Evolutionary conservation across 371 early-diverging fungal genomes (phyloP).

Genomic region (Racocetra persica): DNA sequence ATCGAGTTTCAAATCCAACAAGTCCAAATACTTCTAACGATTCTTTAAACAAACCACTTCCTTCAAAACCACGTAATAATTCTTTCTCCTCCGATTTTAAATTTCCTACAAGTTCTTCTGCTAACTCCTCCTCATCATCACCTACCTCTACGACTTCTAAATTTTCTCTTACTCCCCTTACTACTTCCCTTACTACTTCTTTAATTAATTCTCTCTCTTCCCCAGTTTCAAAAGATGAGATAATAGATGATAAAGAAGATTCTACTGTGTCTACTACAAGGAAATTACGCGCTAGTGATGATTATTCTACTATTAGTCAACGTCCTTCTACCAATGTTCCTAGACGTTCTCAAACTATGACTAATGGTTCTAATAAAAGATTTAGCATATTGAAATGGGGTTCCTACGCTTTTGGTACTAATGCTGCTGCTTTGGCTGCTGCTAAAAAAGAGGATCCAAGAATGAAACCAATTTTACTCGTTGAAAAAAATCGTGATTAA

Average conservation of each 20-base stretch:
- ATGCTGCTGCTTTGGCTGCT: neutral
- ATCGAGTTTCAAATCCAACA: neutral
- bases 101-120: too few relatives aligned
- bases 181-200: too few relatives aligned
- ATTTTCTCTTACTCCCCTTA: too few relatives aligned
- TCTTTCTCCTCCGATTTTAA: neutral
- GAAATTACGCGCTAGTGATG: neutral
- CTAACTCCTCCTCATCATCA: too few relatives aligned
- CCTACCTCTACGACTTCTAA: too few relatives aligned
- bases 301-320: neutral
- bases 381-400: constrained; percentile 1
- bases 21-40: neutral
- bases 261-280: neutral
- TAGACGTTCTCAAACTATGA: neutral
- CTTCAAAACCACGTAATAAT: constrained; percentile 18
- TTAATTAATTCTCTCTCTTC: too few relatives aligned
- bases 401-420: neutral
- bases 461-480: constrained; percentile 30
- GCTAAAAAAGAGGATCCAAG: constrained; percentile 35
- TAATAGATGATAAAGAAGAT: neutral
- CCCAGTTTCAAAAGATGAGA: too few relatives aligned
- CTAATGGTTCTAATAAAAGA: neutral
- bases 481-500: constrained; percentile 7
- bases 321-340: neutral
- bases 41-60: neutral